A percentile compares a stretch with the other conserved stretches of the same genome.
Conservation (phyloP, 257 asterid species). For the Buddleja alternifolia region DNA sequence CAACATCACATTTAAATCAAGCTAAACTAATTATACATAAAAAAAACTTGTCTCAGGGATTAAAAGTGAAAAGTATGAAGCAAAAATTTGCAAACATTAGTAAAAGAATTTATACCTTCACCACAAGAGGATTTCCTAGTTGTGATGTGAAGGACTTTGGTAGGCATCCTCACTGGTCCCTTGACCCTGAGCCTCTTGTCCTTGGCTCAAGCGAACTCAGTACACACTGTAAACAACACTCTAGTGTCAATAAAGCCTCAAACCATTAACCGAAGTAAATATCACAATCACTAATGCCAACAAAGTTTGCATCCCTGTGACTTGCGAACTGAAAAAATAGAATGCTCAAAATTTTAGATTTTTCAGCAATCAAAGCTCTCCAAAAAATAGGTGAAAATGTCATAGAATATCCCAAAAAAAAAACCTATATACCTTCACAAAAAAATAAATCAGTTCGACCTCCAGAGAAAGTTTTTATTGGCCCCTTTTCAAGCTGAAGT, state of each 20-base stretch:
- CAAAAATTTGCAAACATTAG: background rate
- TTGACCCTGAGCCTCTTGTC: conserved; percentile 67
- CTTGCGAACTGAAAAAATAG: background rate
- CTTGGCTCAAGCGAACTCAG: conserved; percentile 70
- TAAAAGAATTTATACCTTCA: conserved; percentile 44
- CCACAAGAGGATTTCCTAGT: conserved; percentile 80
- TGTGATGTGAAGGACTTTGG: conserved; percentile 66
- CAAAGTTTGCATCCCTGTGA: background rate
- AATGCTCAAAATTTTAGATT: too few species aligned
- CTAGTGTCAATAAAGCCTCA: conserved; percentile 3
- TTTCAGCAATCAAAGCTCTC: too few species aligned
- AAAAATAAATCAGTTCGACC: conserved; percentile 77
- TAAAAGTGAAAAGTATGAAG: background rate
- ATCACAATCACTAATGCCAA: background rate
- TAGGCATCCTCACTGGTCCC: conserved; percentile 79
- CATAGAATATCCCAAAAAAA: background rate
- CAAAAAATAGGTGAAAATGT: too few species aligned
- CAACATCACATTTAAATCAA: background rate
- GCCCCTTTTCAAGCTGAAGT: too few species aligned
- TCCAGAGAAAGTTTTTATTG: conserved; percentile 68
- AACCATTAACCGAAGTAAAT: too few species aligned
- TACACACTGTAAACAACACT: conserved; percentile 42
- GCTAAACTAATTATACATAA: background rate
- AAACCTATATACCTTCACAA: conserved; percentile 66
- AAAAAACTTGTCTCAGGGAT: background rate